These are phyloP conservation scores for Paraleonurus japonicus DNA, from an alignment of 257 asterid genomes.

Conservation along the genomic window DNA sequence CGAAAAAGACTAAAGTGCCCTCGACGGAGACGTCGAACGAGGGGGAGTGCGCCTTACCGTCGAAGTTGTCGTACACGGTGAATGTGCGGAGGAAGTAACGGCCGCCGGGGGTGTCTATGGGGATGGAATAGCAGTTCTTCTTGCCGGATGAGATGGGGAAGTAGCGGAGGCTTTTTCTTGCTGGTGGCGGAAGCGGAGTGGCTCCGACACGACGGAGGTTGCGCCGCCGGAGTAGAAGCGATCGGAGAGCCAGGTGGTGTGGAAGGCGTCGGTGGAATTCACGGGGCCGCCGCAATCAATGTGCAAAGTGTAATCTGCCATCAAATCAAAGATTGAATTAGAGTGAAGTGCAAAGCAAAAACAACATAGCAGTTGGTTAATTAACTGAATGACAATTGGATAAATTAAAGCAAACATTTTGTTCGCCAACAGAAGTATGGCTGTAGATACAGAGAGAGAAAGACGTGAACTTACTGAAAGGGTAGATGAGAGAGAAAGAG, in stretches of 20 bases:
- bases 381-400: too few species aligned
- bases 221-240: constrained; percentile 78
- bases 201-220: constrained; percentile 80
- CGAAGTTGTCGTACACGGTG: constrained; percentile 82
- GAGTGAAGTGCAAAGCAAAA: background rate
- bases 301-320: constrained; percentile 38
- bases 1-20: constrained; percentile 85
- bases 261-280: constrained; percentile 71
- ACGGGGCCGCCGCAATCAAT: constrained; percentile 76
- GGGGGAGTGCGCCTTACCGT: constrained; percentile 80
- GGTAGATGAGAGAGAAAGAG: constrained; percentile 30
- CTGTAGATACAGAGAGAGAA: background rate
- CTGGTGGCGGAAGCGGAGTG: constrained; percentile 64
- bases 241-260: constrained; percentile 80
- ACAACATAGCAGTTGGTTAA: background rate
- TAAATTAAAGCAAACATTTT: too few species aligned
- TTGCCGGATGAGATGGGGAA: constrained; percentile 84
- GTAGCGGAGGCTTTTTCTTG: constrained; percentile 87
- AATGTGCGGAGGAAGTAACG: constrained; percentile 76
- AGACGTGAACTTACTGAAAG: constrained; percentile 34
- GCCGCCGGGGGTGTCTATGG: constrained; percentile 33
- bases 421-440: background rate
- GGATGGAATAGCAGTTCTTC: constrained; percentile 80
- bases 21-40: constrained; percentile 91
- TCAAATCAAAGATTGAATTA: background rate